Evolutionary conservation across 495 filamentous ascomycete species (phyloP), one percentile per base, ranked within the genome.

Genomic region (Aspergillus egyptiacus): DNA sequence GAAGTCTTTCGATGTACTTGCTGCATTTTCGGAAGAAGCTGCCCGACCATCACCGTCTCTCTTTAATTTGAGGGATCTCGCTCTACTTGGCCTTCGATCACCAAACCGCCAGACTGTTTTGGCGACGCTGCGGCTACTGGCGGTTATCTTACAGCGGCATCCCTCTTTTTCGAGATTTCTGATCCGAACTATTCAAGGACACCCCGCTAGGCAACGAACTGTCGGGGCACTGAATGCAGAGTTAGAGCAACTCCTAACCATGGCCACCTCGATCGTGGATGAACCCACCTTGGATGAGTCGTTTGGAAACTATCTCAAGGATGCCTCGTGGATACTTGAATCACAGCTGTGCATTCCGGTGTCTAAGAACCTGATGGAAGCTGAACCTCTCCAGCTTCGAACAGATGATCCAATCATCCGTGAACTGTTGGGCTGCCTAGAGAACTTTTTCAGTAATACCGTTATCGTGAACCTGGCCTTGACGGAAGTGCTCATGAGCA

Each of bases 21-120:
- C 81, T 28, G 85, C 84, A 58, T 78, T 85, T 22, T 77, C 84
- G 18, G 79, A 85, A 50, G 71, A 71, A 50, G 68, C 67, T 2
- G 80, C 80, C 20, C 81, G 80, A 15, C 82, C 88, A 22, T 89
- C 89, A 6, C 94, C 93, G 6, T 79, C 85, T 27, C 75, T 98
- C 2, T 96, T 96, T 71, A 97, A 91, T 58, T 72, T 98, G 28
- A 85, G 89, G 35, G 93, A 97, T 67, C 75, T 99, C n/a, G 81
- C 93, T 24, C 73, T 91, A 2, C 81, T 86, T 11, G 91, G 90
- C 58, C 73, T 96, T n/a, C 73, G 79, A 51, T 97, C 94, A 4
- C 73, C 74, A 22, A 95, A 89, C 57, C 78, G 85, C 28, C 91
- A 96, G 57, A 97, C 93, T 4, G 82, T 95, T 13, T 80, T 86